These are phyloP conservation scores for Gossypium longicalyx DNA, from an alignment of 345 rosid species.

Conservation along the genomic window DNA sequence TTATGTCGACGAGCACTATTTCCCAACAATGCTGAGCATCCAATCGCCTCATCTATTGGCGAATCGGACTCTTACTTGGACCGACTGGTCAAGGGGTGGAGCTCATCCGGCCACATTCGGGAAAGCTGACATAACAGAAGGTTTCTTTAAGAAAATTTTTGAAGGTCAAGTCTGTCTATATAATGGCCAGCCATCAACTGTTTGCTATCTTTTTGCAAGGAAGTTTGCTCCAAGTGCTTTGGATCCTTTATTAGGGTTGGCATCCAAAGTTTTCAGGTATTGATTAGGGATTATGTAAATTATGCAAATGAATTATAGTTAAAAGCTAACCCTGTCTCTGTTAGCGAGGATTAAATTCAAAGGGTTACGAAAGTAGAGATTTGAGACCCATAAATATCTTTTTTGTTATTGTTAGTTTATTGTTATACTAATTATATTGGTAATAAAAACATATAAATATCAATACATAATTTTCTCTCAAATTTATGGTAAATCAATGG, in stretches of 20 bases:
- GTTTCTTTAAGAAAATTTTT: constrained; percentile 49
- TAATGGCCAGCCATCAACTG: constrained; percentile 41
- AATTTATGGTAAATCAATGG: background rate
- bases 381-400: too few species aligned
- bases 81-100: constrained; percentile 91
- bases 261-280: constrained; percentile 48
- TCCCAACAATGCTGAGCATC: constrained; percentile 79
- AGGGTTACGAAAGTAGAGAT: too few species aligned
- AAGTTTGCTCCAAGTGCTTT: constrained; percentile 79
- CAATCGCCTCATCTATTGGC: constrained; percentile 55
- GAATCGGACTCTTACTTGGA: constrained; percentile 71
- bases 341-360: background rate
- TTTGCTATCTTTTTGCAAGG: constrained; percentile 73
- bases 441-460: too few species aligned
- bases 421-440: too few species aligned
- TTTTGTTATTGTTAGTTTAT: too few species aligned
- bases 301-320: too few species aligned
- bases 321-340: background rate
- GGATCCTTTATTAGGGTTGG: constrained; percentile 49
- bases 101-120: constrained; percentile 89
- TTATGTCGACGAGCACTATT: constrained; percentile 90
- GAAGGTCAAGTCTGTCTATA: constrained; percentile 45
- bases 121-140: constrained; percentile 45
- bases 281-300: constrained; percentile 15
- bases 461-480: background rate